Evolutionary conservation across 1,284 basidiomycete genomes (phyloP), one percentile per base, ranked within the genome.

Genomic region (Trametes hirsuta): DNA sequence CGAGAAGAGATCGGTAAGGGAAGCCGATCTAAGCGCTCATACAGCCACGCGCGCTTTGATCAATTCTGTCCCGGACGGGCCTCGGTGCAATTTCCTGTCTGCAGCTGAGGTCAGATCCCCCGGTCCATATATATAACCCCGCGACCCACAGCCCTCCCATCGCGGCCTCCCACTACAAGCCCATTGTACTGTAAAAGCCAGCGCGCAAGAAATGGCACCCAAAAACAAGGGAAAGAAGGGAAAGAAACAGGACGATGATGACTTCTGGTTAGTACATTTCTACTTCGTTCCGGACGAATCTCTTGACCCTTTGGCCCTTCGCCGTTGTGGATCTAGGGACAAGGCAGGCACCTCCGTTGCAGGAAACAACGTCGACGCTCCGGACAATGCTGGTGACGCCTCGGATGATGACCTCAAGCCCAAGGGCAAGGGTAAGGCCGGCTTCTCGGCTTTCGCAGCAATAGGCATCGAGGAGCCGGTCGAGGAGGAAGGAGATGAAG

Each of bases 181-280:
- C n/a, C 37, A 10, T 24, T 14, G 21, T 6, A 10, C 25, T 30
- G n/a, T 6, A 52, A 47, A 58, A 58, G 49, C 49, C 36, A 11
- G 11, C 4, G 24, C 2, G 15, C 6, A 10, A 41, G 18, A 37
- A n/a, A 95, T 96, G 94, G 80, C 93, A 60, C 93, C 93, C 52
- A 96, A 95, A 79, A 91, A 86, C 71, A 93, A 94, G 74, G 90
- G 85, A 63, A 95, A 95, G 80, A 95, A 94, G 75, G 86, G 82
- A 22, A 94, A 94, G 77, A 93, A 89, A 75, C 82, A 78, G 69
- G 83, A 90, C 69, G 91, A 92, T 64, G 92, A 91, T 57, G 88
- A 91, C 65, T 91, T 84, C 79, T 95, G 93, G 93, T 94, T 66
- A 58, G 86, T 69, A 54, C n/a, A 30, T 5, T 34, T 42, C 37